Percentiles rank a stretch among this genome's conserved stretches.
phyloP scores from a whole-genome alignment of 169 alveolate genomes.

The Plasmodium inui region DNA sequence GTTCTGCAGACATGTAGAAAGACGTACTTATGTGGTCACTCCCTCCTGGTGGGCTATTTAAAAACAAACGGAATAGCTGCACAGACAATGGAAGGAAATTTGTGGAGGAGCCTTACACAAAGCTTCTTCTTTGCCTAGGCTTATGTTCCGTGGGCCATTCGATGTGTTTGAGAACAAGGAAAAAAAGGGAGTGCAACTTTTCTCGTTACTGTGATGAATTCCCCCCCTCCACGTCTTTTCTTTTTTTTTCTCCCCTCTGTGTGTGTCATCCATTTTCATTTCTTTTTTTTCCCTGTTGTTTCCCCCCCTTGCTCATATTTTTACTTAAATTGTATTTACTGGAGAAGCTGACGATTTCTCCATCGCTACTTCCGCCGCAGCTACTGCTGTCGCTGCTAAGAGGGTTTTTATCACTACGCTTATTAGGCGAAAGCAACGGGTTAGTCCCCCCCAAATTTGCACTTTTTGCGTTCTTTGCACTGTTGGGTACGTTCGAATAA shows the following conservation, averaged over 20 bases:
- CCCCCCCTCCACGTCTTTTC: neutral
- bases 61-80: neutral
- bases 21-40: neutral
- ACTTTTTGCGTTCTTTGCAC: neutral
- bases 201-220: neutral
- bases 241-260: neutral
- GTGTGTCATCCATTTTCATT: neutral
- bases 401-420: neutral
- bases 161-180: neutral
- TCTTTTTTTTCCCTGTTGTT: neutral
- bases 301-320: neutral
- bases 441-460: neutral
- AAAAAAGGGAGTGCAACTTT: neutral
- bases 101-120: neutral
- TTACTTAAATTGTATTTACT: slow-evolving; percentile 9
- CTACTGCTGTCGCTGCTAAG: slow-evolving; percentile 6
- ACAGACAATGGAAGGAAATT: neutral
- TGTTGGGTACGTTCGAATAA: neutral
- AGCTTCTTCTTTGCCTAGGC: neutral
- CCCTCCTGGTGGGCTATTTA: neutral
- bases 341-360: slow-evolving; percentile 40
- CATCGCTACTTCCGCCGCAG: neutral
- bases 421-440: neutral
- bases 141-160: neutral
- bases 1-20: neutral